Evolutionary conservation across 345 rosid genomes (phyloP), one percentile per base, ranked within the genome.

Genomic region (Eucalyptus rudis): DNA sequence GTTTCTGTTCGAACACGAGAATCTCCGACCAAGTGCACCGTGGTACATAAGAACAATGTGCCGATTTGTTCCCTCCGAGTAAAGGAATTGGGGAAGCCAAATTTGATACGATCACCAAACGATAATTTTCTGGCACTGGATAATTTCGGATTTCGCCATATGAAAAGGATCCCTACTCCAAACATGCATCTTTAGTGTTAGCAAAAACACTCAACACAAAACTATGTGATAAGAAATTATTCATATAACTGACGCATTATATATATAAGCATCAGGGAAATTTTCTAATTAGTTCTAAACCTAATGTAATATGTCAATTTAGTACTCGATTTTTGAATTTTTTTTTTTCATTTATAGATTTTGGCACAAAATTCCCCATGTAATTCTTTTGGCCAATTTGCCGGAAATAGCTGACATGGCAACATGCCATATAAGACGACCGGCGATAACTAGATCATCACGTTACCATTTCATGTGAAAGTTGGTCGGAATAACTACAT

Each of bases 391-490:
- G 2, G 15, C 4, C 31, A 62, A 62, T 62, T 62, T 62, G 25
- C 5, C 1, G 0, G 4, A 52, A 3, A 52, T 20, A 52, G 58
- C 10, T 20, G 0, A 52, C 58, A 52, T 20, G 25, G 10, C 1
- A 4, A 62, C 16, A 5, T 29, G 16, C 33, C 68, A 62, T 6
- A 29, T 12, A 29, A 13, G 68, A 62, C 1, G 68, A 62, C 8
- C 1, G 0, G 7, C 2, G 17, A 62, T 29, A 7, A 29, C 16
- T 29, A 29, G 16, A 62, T 29, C 8, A 1, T 29, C 68, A 62
- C 16, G 0, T 62, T 29, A 27, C 2, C 68, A 29, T 52, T 52
- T 52, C 56, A 19, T 10, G 9, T 0, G 10, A 71, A 76, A 76
- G 20, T 76, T 36, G 27, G 4, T 6, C 1, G 0, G 10, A 10